Percentiles rank a stretch among this genome's conserved stretches.
phyloP scores from a whole-genome alignment of 2,329 filamentous ascomycete genomes.

The Claviceps spartinae region DNA sequence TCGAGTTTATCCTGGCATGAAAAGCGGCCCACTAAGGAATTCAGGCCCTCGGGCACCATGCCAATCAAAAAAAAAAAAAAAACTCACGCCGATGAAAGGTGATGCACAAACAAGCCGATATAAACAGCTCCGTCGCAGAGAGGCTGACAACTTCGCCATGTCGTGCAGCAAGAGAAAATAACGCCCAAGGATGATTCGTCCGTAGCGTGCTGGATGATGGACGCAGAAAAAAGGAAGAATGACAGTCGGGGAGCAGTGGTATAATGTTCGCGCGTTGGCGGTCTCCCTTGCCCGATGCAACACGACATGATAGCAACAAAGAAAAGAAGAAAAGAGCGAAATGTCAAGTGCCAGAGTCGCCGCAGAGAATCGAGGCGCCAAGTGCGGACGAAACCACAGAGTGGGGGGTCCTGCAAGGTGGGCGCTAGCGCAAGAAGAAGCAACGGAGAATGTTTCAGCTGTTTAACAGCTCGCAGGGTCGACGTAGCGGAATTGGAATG shows the following conservation, averaged over 20 bases:
- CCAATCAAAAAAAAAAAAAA: not conserved
- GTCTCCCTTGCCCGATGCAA: conserved; percentile 4
- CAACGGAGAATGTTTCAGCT: not conserved
- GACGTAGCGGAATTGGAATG: not conserved
- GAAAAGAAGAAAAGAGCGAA: conserved; percentile 1
- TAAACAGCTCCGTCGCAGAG: not conserved
- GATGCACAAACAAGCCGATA: not conserved
- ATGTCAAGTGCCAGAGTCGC: not conserved
- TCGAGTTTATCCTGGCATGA: not conserved
- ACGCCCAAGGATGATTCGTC: conserved; percentile 8
- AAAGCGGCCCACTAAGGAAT: not conserved
- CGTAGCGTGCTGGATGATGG: not conserved
- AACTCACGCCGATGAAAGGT: not conserved
- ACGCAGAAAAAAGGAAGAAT: not conserved
- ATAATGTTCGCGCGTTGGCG: conserved; percentile 2
- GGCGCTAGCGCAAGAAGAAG: not conserved
- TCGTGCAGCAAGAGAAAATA: conserved; percentile 2
- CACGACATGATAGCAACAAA: conserved; percentile 1
- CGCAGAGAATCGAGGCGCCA: not conserved
- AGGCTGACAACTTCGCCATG: not conserved
- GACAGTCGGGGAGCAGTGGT: conserved; percentile 1
- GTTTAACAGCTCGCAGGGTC: not conserved
- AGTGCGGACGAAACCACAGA: not conserved
- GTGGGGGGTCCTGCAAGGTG: not conserved
- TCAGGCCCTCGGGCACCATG: not conserved